phyloP scores from a whole-genome alignment of 2,329 filamentous ascomycete species.

The Neonectria neomacrospora region DNA sequence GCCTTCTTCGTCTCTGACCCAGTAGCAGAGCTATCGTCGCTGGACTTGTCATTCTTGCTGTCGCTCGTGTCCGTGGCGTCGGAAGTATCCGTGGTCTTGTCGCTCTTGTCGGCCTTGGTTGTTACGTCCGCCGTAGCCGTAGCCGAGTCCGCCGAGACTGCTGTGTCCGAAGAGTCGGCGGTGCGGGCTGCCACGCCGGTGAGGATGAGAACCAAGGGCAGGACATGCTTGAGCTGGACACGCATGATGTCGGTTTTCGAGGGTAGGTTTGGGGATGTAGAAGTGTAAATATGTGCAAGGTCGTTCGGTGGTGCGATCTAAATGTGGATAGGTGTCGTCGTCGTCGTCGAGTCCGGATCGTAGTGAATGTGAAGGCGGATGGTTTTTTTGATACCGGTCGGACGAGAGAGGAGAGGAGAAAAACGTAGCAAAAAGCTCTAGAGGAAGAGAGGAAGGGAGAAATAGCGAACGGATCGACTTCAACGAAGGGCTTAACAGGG shows the following conservation, averaged over 20 bases:
- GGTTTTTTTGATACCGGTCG: conserved; percentile 4
- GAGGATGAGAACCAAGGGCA: conserved; percentile 41
- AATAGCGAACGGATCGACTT: conserved; percentile 11
- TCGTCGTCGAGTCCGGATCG: background rate
- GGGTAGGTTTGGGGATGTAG: background rate
- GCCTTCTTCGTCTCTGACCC: conserved; percentile 25
- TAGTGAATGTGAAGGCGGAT: background rate
- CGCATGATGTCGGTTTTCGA: conserved; percentile 37
- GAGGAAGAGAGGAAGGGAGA: conserved; percentile 6
- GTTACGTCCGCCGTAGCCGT: conserved; percentile 30
- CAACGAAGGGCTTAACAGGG: conserved; percentile 12
- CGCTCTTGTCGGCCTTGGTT: conserved; percentile 31
- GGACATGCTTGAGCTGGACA: conserved; percentile 42
- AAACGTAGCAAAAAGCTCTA: background rate
- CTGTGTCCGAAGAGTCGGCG: conserved; percentile 28
- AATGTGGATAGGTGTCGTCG: conserved; percentile 10
- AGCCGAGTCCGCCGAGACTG: conserved; percentile 29
- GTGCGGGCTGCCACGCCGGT: conserved; percentile 36
- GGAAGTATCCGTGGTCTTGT: conserved; percentile 9
- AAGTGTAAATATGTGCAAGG: background rate
- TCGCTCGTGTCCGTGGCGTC: conserved; percentile 26
- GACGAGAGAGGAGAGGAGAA: background rate
- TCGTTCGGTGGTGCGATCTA: background rate
- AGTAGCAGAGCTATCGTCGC: conserved; percentile 18
- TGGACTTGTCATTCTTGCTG: conserved; percentile 12